Percentiles rank a stretch among this genome's conserved stretches.
Conservation (phyloP, 75 land plant genomes). For the Chamaecyparis obtusa region DNA sequence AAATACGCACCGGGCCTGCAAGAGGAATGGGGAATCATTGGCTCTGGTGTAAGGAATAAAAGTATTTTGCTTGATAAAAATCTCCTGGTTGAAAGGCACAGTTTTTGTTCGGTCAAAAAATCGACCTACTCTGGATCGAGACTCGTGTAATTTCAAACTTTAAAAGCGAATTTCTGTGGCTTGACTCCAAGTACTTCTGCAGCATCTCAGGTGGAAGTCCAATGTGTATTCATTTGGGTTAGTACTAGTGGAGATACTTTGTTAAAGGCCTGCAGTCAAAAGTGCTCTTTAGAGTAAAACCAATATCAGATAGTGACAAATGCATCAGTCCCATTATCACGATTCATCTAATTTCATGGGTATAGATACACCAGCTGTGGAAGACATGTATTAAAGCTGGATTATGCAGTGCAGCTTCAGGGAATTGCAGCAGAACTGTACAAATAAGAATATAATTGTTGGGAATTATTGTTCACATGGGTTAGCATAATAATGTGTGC, state of each 20-base stretch:
- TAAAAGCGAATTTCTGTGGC: constrained; percentile 48
- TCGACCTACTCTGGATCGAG: constrained; percentile 36
- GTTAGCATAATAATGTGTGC: too few species aligned
- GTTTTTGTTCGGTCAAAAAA: constrained; percentile 42
- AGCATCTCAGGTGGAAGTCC: constrained; percentile 52
- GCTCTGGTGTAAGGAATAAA: constrained; percentile 43
- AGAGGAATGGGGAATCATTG: constrained; percentile 54
- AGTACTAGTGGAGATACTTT: constrained; percentile 74
- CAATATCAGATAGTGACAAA: constrained; percentile 80
- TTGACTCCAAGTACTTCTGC: constrained; percentile 60
- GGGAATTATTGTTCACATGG: too few species aligned
- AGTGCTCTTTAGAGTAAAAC: constrained; percentile 76
- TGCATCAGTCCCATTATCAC: constrained; percentile 46
- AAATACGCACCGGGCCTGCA: constrained; percentile 87
- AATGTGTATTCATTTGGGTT: constrained; percentile 94
- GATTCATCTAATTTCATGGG: constrained; percentile 19
- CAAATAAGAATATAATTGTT: constrained; percentile 9
- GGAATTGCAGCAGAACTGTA: neutral
- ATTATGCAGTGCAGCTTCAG: constrained; percentile 68
- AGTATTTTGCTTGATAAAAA: constrained; percentile 53
- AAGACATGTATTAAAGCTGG: constrained; percentile 85
- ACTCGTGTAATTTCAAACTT: constrained; percentile 49
- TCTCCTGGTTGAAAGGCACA: constrained; percentile 32
- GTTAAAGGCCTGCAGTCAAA: constrained; percentile 75
- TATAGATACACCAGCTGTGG: constrained; percentile 7